Evolutionary conservation across 345 rosid species (phyloP), one percentile per base, ranked within the genome.

Genomic region (Cardamine chenopodiifolia): DNA sequence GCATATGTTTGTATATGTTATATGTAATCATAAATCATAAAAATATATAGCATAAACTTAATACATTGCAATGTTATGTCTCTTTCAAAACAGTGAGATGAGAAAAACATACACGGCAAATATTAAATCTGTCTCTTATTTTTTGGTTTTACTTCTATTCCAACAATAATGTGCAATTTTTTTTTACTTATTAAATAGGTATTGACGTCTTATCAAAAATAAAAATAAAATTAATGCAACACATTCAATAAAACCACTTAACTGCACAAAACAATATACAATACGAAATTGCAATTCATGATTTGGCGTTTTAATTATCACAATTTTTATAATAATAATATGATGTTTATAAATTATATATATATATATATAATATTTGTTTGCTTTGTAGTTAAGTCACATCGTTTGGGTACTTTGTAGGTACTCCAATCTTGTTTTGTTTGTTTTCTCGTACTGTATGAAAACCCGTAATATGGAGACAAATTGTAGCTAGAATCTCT

Each of bases 361-460:
- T 26, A 26, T 26, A 20, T 52, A 15, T 5, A 14, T 1, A 17
- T 19, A 35, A 35, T 23, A 35, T 37, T 2, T 19, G 49, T 52
- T 76, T 47, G 80, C 80, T 49, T 76, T 70, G 15, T 64, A 56
- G 20, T 48, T 12, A 70, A 77, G 80, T 57, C 72, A 77, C 68
- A 65, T 76, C 50, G 52, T 69, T 76, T 62, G 71, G 60, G 55
- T 54, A 69, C 61, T 70, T 70, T 56, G 20, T n/a, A n/a, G n/a
- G n/a, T 56, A 70, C 80, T 70, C 80, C 56, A 76, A 56, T 77
- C 39, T 65, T 29, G 56, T 71, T 71, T 77, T 64, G 20, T 45
- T 45, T 62, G 10, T 22, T 62, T 73, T 34, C 15, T 55, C 52
- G 8, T 9, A 35, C 53, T 4, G 55, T 55, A 65, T 76, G 32